Base-by-base conservation (phyloP, 768 basidiomycete genomes). In the Hypholoma sublateritium region DNA sequence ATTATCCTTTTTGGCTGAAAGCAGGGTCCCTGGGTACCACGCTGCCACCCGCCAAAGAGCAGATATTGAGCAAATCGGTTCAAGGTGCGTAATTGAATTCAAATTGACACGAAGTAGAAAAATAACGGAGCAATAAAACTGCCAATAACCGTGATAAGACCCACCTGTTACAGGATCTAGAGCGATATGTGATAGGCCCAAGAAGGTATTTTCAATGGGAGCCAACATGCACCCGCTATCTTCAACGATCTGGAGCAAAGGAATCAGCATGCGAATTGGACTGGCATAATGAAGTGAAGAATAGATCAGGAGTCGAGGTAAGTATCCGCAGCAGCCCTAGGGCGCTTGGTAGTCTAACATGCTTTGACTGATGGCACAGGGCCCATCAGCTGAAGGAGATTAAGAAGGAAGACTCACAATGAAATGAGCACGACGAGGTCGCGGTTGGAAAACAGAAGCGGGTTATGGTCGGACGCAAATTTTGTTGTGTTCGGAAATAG, bases 281-380 rank as follows among this genome's bases (percentile, higher is more conserved):
- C 41, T 49, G 34, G 28, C 28, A 32, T 32, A 32, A 32, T 32
- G 46, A 36, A 44, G 32, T 41, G 48, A 25, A 19, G 52, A 45
- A 51, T 50, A 51, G 57, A 62, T 69, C 63, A 67, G 66, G 50
- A 72, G 72, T 74, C 71, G 69, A 69, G 66, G 59, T 65, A 60
- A 58, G 59, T 74, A 56, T 80, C 77, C 76, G 65, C 78, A 76
- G 63, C 68, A 72, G 72, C 70, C 61, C 63, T 56, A 62, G 71
- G 70, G 65, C 70, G 67, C 67, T 80, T 67, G 75, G 77, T 72
- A 80, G 78, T 79, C 77, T 80, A 80, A 79, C 78, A 80, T 79
- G 79, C 77, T 70, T 76, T 72, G 74, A 75, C 71, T 69, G 57
- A 55, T 55, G 76, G 68, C 70, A 60, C 55, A 65, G 70, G 59